Percentiles rank a stretch among this genome's conserved stretches.
These are phyloP conservation scores for Favolaschia claudopus DNA, from an alignment of 768 basidiomycete species.

Conservation along the genomic window DNA sequence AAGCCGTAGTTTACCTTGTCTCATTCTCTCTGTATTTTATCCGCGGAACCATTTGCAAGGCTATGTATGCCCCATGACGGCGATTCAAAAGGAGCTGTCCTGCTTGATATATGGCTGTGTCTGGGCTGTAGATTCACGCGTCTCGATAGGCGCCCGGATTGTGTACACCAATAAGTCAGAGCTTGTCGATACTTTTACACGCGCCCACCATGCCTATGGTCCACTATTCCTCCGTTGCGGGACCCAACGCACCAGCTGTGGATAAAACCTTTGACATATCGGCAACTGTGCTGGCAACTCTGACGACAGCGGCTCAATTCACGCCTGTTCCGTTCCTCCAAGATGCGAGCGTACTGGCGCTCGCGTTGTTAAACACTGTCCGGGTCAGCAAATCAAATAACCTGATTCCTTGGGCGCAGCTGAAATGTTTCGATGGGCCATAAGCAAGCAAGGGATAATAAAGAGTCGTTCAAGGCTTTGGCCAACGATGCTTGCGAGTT, in stretches of 20 bases:
- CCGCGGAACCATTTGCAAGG: neutral
- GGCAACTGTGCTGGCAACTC: conserved; percentile 27
- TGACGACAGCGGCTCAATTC: conserved; percentile 26
- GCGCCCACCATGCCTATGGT: conserved; percentile 8
- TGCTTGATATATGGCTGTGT: no score
- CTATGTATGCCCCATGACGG: neutral
- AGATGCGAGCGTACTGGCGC: conserved; percentile 28
- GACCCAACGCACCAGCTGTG: neutral
- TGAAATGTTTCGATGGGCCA: neutral
- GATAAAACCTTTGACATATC: conserved; percentile 26
- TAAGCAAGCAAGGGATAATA: conserved; percentile 34
- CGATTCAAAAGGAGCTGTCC: neutral
- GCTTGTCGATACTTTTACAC: neutral
- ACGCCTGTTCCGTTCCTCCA: conserved; percentile 32
- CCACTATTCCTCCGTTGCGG: neutral
- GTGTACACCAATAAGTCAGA: neutral
- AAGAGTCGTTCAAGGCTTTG: conserved; percentile 30
- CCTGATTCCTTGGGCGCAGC: neutral
- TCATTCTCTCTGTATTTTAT: neutral
- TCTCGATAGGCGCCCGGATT: no score
- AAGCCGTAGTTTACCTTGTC: neutral
- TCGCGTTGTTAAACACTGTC: conserved; percentile 28
- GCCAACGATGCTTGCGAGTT: conserved; percentile 34
- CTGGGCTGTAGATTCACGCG: no score
- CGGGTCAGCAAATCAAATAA: conserved; percentile 15